These are phyloP conservation scores for Paracoccidioides brasiliensis DNA, from an alignment of 2,329 filamentous ascomycete genomes.

Conservation along the genomic window DNA sequence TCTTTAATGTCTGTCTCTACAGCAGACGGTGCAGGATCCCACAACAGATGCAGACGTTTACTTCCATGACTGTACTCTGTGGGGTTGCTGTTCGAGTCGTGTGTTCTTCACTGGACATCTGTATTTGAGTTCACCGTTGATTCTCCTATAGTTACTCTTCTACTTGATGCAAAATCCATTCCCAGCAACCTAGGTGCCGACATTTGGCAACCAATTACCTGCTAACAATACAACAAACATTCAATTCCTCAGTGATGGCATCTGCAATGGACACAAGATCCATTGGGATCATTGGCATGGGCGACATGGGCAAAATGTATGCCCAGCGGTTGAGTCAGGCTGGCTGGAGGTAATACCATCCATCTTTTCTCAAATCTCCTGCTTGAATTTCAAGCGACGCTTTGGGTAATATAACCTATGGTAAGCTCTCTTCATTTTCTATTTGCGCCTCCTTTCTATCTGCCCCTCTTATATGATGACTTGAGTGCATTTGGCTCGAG, in stretches of 20 bases:
- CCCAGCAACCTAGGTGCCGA: too few relatives aligned
- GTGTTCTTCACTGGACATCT: neutral
- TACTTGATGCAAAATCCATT: too few relatives aligned
- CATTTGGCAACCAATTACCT: neutral
- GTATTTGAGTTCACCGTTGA: neutral
- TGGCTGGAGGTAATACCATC: slow-evolving; percentile 73
- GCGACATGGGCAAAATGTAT: slow-evolving; percentile 99
- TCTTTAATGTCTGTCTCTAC: neutral
- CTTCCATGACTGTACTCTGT: neutral
- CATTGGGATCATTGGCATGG: slow-evolving; percentile 95
- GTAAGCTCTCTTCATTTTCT: slow-evolving; percentile 17
- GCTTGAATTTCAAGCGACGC: slow-evolving; percentile 1
- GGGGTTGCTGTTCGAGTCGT: neutral
- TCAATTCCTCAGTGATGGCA: slow-evolving; percentile 1
- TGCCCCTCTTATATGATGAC: slow-evolving; percentile 63
- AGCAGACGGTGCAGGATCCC: neutral
- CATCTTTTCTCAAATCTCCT: slow-evolving; percentile 9
- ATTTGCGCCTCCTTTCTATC: slow-evolving; percentile 13
- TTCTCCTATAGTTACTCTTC: neutral
- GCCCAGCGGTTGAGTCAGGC: slow-evolving; percentile 74
- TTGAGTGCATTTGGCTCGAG: slow-evolving; percentile 99
- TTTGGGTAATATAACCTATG: slow-evolving; percentile 6
- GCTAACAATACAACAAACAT: neutral
- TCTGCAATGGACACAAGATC: slow-evolving; percentile 46
- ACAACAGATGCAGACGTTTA: neutral